phyloP scores from a whole-genome alignment of 352 stramenopile genomes.

The Phytopythium helicoides region DNA sequence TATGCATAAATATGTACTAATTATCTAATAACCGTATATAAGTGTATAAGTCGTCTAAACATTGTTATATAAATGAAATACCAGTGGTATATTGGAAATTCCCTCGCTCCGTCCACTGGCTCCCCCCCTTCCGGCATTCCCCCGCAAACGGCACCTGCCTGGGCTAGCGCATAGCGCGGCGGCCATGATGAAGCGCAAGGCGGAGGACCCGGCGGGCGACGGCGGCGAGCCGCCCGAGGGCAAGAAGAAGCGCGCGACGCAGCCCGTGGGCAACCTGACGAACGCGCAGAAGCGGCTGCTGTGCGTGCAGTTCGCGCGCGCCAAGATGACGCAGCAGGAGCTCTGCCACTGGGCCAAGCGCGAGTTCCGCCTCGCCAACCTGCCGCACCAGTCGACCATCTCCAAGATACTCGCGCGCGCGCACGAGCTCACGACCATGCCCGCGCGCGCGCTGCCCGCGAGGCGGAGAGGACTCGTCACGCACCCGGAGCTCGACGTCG shows the following conservation, averaged over 20 bases:
- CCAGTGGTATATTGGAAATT: background rate
- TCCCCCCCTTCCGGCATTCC: background rate
- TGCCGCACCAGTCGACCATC: constrained; percentile 62
- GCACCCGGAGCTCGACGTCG: constrained; percentile 56
- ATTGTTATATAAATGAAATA: no score
- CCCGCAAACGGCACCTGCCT: background rate
- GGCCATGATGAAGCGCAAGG: constrained; percentile 4
- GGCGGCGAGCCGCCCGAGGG: constrained; percentile 7
- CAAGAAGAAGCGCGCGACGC: constrained; percentile 41
- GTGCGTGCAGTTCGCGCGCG: constrained; percentile 52
- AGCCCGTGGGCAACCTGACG: constrained; percentile 59
- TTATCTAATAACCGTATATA: no score
- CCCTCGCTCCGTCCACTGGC: background rate
- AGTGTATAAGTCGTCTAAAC: no score
- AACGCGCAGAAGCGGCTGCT: constrained; percentile 59
- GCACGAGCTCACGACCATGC: constrained; percentile 47
- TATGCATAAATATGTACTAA: no score
- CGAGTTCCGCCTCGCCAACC: constrained; percentile 53
- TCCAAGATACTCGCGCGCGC: constrained; percentile 56
- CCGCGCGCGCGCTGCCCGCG: constrained; percentile 34
- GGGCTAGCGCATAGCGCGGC: background rate
- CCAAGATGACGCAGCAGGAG: constrained; percentile 66
- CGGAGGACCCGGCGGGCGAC: background rate
- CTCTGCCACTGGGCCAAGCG: constrained; percentile 56
- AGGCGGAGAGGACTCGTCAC: constrained; percentile 41